Conservation (phyloP, 768 basidiomycete genomes). For the Harrya chromipes region DNA sequence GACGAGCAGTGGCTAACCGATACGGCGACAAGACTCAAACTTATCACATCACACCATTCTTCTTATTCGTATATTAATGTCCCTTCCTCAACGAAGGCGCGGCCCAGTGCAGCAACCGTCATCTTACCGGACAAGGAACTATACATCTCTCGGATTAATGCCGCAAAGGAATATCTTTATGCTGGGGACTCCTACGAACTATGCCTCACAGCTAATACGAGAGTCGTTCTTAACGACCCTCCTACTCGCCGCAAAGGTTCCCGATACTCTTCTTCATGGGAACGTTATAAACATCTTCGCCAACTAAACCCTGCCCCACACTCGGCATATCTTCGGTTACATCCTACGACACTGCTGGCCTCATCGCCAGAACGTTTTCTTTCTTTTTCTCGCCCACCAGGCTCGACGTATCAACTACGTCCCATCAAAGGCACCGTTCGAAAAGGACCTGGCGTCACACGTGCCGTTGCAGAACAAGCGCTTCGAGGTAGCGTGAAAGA, state of each 20-base stretch:
- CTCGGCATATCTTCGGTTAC: constrained; percentile 74
- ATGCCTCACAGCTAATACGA: constrained; percentile 78
- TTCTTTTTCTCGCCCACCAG: constrained; percentile 66
- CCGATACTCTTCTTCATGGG: constrained; percentile 51
- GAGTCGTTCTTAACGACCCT: constrained; percentile 45
- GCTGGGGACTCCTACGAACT: constrained; percentile 92
- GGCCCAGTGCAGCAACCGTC: constrained; percentile 31
- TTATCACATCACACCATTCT: constrained; percentile 10
- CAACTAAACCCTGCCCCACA: constrained; percentile 84
- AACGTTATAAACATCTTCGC: constrained; percentile 69
- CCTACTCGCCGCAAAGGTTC: constrained; percentile 10
- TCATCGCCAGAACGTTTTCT: constrained; percentile 94
- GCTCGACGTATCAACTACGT: constrained; percentile 72
- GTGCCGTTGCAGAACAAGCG: constrained; percentile 60
- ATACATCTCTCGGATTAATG: constrained; percentile 68
- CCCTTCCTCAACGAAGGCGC: constrained; percentile 27
- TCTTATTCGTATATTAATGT: constrained; percentile 10
- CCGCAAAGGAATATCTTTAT: constrained; percentile 70
- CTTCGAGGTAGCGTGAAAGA: constrained; percentile 76
- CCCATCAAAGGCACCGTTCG: constrained; percentile 93
- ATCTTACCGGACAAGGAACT: constrained; percentile 51
- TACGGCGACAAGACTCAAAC: constrained; percentile 29
- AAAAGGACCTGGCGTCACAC: constrained; percentile 62
- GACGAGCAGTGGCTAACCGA: constrained; percentile 62
- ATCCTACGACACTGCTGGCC: constrained; percentile 73